A percentile compares a stretch with the other conserved stretches of the same genome.
Conservation (phyloP, 2,329 filamentous ascomycete species). For the Graphiopsis chlorocephala region DNA sequence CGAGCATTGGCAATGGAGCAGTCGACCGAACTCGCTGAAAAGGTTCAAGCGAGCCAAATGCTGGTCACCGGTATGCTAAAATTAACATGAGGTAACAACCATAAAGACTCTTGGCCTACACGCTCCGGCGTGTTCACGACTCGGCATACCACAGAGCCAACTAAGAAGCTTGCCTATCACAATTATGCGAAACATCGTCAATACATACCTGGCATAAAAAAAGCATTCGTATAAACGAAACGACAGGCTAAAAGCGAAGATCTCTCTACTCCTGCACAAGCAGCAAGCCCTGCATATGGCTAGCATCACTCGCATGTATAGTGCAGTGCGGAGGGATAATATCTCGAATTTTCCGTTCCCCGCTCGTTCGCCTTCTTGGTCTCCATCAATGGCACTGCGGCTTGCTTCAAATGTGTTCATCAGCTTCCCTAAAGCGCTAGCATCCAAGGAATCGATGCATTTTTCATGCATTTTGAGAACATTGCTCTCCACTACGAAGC, state of each 20-base stretch:
- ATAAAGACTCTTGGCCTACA: background rate
- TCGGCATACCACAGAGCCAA: background rate
- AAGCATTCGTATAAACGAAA: background rate
- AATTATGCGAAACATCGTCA: background rate
- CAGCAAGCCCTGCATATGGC: background rate
- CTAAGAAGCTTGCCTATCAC: background rate
- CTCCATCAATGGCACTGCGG: constrained; percentile 7
- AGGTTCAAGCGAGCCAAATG: background rate
- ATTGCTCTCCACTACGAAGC: background rate
- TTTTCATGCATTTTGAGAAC: background rate
- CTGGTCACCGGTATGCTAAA: background rate
- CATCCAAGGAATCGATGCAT: background rate
- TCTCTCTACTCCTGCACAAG: background rate
- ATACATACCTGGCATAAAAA: background rate
- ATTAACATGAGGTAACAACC: background rate
- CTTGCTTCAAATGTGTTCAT: background rate
- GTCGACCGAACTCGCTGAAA: background rate
- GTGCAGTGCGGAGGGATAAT: background rate
- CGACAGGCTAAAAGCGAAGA: background rate
- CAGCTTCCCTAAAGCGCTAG: background rate
- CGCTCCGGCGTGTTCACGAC: background rate
- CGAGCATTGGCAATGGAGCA: background rate
- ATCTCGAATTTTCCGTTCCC: constrained; percentile 10
- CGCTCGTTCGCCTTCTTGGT: background rate
- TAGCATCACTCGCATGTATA: background rate